These are phyloP conservation scores for Annulohypoxylon nitens DNA, from an alignment of 495 filamentous ascomycete genomes.

Conservation along the genomic window DNA sequence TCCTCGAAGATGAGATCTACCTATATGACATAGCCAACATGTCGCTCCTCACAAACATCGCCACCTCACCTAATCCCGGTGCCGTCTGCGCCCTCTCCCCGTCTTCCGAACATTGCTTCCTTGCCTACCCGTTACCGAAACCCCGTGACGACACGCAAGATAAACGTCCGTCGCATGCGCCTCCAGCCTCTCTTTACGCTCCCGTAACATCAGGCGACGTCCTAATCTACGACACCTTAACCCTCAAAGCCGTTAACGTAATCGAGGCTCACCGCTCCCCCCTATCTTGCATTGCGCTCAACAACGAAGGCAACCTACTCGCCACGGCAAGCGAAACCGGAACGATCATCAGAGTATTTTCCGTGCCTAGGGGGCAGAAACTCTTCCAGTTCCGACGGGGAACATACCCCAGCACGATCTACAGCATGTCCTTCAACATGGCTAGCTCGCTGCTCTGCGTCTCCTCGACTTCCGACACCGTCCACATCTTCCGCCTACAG, in stretches of 20 bases:
- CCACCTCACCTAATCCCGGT: constrained; percentile 91
- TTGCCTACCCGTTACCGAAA: constrained; percentile 95
- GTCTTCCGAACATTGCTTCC: constrained; percentile 93
- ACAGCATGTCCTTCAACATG: constrained; percentile 99
- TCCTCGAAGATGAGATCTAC: constrained; percentile 95
- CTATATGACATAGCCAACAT: constrained; percentile 99
- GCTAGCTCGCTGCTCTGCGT: constrained; percentile 93
- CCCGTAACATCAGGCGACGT: constrained; percentile 92
- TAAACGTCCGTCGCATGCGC: constrained; percentile 83
- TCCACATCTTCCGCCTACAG: constrained; percentile 91
- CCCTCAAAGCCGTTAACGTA: constrained; percentile 90
- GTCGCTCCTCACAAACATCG: constrained; percentile 89
- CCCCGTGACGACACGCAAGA: constrained; percentile 67
- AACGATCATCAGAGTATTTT: constrained; percentile 96
- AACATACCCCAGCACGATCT: constrained; percentile 93
- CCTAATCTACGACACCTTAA: constrained; percentile 87
- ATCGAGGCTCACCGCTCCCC: constrained; percentile 95
- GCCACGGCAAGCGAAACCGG: constrained; percentile 97
- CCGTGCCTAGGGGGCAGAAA: constrained; percentile 87
- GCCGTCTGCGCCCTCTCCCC: constrained; percentile 93
- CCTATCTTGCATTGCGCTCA: constrained; percentile 87
- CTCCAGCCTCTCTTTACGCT: constrained; percentile 78
- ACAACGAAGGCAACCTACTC: constrained; percentile 91
- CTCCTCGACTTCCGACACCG: constrained; percentile 94
- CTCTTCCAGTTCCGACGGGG: constrained; percentile 95